Conservation (phyloP, 352 stramenopile genomes). For the Halophytophthora batemanensis region DNA sequence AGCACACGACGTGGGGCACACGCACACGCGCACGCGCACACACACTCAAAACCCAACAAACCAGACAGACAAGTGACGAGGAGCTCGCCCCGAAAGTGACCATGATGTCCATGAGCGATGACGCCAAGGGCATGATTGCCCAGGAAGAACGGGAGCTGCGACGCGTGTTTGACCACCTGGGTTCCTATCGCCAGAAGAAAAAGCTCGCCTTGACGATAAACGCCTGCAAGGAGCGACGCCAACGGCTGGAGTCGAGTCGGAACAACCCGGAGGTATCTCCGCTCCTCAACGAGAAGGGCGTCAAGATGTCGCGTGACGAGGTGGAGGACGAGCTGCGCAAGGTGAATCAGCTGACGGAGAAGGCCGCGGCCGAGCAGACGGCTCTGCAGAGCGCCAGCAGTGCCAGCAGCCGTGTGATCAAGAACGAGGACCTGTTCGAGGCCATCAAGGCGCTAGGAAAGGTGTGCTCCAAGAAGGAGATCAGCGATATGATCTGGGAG, state of each 20-base stretch:
- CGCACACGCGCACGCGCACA: too few relatives aligned
- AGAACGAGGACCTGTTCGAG: constrained; percentile 91
- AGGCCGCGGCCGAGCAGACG: constrained; percentile 40
- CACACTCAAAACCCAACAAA: constrained; percentile 6
- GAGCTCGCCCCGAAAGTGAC: neutral
- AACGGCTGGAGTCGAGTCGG: constrained; percentile 53
- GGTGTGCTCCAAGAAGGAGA: constrained; percentile 92
- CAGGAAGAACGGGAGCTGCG: constrained; percentile 95
- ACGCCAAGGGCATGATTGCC: constrained; percentile 86
- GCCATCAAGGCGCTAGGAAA: constrained; percentile 93
- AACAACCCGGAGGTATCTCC: constrained; percentile 71
- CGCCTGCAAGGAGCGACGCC: constrained; percentile 53
- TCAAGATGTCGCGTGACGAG: constrained; percentile 77
- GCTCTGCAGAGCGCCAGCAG: constrained; percentile 46
- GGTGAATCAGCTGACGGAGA: constrained; percentile 58
- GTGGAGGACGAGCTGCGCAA: constrained; percentile 74
- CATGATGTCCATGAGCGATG: constrained; percentile 76
- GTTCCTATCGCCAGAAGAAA: constrained; percentile 89
- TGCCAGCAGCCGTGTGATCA: constrained; percentile 71
- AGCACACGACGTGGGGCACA: too few relatives aligned
- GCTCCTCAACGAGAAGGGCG: constrained; percentile 73
- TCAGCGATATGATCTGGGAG: constrained; percentile 98
- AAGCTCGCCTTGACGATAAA: constrained; percentile 45
- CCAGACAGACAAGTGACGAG: neutral
- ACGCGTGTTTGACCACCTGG: constrained; percentile 93